Percentiles rank a stretch among this genome's conserved stretches.
These are phyloP conservation scores for Acacia crassicarpa DNA, from an alignment of 306 rosid species.

Conservation along the genomic window DNA sequence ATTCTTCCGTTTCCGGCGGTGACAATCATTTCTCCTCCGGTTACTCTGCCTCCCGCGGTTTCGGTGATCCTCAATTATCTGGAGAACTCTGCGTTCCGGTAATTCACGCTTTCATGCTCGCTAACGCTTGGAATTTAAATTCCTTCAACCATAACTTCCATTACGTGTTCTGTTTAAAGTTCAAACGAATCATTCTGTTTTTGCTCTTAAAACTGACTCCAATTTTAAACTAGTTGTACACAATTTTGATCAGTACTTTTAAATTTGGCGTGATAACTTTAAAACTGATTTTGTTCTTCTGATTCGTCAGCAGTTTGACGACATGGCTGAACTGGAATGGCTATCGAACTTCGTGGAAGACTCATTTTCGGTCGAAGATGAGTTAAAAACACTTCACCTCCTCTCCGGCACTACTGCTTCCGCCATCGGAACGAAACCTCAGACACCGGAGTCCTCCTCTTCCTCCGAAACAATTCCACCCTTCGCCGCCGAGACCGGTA, in stretches of 20 bases:
- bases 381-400: slow-evolving; percentile 61
- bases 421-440: slow-evolving; percentile 43
- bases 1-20: slow-evolving; percentile 65
- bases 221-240: too few relatives aligned
- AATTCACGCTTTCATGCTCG: neutral
- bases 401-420: slow-evolving; percentile 37
- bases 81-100: slow-evolving; percentile 93
- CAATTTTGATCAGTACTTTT: neutral
- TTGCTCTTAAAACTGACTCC: too few relatives aligned
- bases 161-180: neutral
- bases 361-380: slow-evolving; percentile 80
- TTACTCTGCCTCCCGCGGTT: slow-evolving; percentile 51
- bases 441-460: slow-evolving; percentile 77
- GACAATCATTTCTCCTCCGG: slow-evolving; percentile 47
- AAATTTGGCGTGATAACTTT: neutral
- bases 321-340: slow-evolving; percentile 95
- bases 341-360: slow-evolving; percentile 93
- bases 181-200: neutral
- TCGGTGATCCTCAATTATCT: slow-evolving; percentile 62
- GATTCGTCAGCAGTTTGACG: slow-evolving; percentile 62
- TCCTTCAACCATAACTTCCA: neutral
- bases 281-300: slow-evolving; percentile 5
- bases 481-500: slow-evolving; percentile 28
- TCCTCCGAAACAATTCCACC: slow-evolving; percentile 64
- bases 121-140: neutral